A percentile compares a stretch with the other conserved stretches of the same genome.
phyloP scores from a whole-genome alignment of 2,329 filamentous ascomycete species.

The Amylocarpus encephaloides region DNA sequence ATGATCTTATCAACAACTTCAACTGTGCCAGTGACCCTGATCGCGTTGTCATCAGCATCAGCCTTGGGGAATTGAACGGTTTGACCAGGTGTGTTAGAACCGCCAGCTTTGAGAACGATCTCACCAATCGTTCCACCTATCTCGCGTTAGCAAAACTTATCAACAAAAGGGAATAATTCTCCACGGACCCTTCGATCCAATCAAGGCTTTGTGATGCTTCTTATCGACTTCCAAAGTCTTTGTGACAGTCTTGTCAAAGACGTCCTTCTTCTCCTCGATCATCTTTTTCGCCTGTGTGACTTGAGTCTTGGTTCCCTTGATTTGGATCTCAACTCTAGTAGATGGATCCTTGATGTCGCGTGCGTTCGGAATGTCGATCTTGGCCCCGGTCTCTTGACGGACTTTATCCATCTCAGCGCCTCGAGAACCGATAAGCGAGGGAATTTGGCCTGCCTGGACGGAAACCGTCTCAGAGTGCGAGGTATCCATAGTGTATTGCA shows the following conservation, averaged over 20 bases:
- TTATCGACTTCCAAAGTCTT: constrained; percentile 86
- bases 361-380: constrained; percentile 83
- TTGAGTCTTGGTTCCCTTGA: constrained; percentile 88
- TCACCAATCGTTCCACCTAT: constrained; percentile 78
- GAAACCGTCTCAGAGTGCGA: constrained; percentile 73
- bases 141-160: constrained; percentile 4
- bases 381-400: constrained; percentile 74
- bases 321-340: constrained; percentile 73
- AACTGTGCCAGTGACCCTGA: constrained; percentile 81
- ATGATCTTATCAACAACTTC: constrained; percentile 86
- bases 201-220: constrained; percentile 85
- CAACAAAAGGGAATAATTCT: background rate
- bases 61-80: constrained; percentile 93
- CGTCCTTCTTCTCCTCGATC: constrained; percentile 75
- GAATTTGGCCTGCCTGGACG: constrained; percentile 85
- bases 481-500: constrained; percentile 87
- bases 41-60: constrained; percentile 72
- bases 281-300: constrained; percentile 89
- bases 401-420: constrained; percentile 88
- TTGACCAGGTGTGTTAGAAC: constrained; percentile 76
- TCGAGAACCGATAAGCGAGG: constrained; percentile 86
- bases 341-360: constrained; percentile 61
- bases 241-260: constrained; percentile 85
- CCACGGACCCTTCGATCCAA: constrained; percentile 75
- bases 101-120: constrained; percentile 82